These are phyloP conservation scores for Salix exigua DNA, from an alignment of 345 rosid species.

Conservation along the genomic window DNA sequence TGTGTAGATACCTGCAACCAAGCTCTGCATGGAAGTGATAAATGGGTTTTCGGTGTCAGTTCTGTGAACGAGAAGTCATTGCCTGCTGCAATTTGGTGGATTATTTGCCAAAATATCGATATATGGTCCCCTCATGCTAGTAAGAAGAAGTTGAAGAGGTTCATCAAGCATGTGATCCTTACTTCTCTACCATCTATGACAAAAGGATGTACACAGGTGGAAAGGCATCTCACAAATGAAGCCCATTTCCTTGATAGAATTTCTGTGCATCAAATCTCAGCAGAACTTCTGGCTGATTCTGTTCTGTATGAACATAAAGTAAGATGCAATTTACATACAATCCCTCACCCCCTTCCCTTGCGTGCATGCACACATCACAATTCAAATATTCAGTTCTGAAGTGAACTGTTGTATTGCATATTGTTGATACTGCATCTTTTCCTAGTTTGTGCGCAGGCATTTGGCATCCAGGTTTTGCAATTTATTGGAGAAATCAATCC, in stretches of 20 bases:
- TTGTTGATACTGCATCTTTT: constrained; percentile 25
- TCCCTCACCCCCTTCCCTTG: background rate
- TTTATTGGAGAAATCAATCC: constrained; percentile 46
- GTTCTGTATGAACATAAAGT: constrained; percentile 69
- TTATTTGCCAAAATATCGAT: constrained; percentile 69
- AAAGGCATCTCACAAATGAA: constrained; percentile 25
- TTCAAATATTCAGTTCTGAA: background rate
- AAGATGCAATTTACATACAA: constrained; percentile 9
- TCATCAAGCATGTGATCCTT: constrained; percentile 50
- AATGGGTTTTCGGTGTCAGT: constrained; percentile 53
- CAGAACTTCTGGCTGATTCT: constrained; percentile 58
- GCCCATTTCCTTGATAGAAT: constrained; percentile 34
- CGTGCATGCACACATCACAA: background rate
- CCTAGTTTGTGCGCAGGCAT: constrained; percentile 87
- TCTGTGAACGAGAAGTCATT: constrained; percentile 50
- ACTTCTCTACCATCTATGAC: constrained; percentile 42
- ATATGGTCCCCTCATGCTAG: constrained; percentile 70
- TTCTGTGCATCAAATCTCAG: constrained; percentile 48
- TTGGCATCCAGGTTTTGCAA: constrained; percentile 58
- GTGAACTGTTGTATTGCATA: background rate
- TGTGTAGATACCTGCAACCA: constrained; percentile 16
- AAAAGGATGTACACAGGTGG: constrained; percentile 24
- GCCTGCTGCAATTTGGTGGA: constrained; percentile 70
- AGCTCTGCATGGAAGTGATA: constrained; percentile 29
- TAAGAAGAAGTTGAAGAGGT: constrained; percentile 56